These are phyloP conservation scores for Curvularia lunata DNA, from an alignment of 2,329 filamentous ascomycete genomes.

Conservation along the genomic window DNA sequence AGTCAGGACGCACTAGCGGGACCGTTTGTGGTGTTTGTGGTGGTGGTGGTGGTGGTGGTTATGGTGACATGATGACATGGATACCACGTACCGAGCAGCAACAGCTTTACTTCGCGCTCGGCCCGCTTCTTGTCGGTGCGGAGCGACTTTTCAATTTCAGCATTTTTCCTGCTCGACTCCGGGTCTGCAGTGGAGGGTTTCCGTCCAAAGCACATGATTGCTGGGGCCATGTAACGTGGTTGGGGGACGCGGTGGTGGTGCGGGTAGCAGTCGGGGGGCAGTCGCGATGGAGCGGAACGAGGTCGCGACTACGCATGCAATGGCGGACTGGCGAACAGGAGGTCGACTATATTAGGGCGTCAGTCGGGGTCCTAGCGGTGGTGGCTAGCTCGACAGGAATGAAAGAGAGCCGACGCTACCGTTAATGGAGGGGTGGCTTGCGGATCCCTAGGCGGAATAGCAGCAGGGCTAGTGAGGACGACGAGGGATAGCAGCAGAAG, in stretches of 20 bases:
- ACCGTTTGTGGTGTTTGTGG: too few species aligned
- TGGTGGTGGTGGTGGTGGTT: too few species aligned
- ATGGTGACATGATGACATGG: constrained; percentile 19
- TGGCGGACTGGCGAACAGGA: neutral
- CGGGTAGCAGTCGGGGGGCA: constrained; percentile 2
- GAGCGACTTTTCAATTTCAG: constrained; percentile 84
- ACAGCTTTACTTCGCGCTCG: constrained; percentile 87
- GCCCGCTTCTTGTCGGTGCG: constrained; percentile 86
- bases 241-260: neutral
- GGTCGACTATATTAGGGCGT: constrained; percentile 1
- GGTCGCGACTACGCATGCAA: constrained; percentile 17
- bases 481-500: constrained; percentile 1
- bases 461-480: constrained; percentile 1
- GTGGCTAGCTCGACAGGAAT: constrained; percentile 8
- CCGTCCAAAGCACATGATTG: constrained; percentile 61
- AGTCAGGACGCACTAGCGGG: constrained; percentile 26
- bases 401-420: constrained; percentile 17
- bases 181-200: constrained; percentile 57
- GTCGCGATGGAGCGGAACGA: constrained; percentile 9
- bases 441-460: constrained; percentile 9
- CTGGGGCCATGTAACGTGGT: constrained; percentile 42
- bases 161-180: constrained; percentile 56
- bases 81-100: constrained; percentile 76
- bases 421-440: constrained; percentile 17
- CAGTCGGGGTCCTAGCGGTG: constrained; percentile 5